phyloP scores from a whole-genome alignment of 108 stramenopile genomes.

The Fistulifera solaris region DNA sequence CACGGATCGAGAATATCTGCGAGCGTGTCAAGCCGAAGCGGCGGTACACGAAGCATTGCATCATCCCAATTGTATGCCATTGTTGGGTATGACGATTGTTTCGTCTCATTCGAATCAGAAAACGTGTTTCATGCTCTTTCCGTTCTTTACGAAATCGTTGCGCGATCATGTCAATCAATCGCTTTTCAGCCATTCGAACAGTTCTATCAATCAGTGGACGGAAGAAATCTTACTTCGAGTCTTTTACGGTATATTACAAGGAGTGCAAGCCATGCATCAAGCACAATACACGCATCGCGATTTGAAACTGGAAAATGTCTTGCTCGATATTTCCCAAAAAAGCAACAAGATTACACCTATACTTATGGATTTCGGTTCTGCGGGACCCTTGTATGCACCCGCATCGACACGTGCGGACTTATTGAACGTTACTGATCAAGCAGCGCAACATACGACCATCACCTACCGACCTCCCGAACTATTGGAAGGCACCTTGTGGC shows the following conservation, averaged over 20 bases:
- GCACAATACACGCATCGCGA: conserved; percentile 64
- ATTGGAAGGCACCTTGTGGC: conserved; percentile 62
- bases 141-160: conserved; percentile 41
- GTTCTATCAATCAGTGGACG: conserved; percentile 9
- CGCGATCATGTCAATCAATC: conserved; percentile 50
- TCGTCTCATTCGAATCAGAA: conserved; percentile 4
- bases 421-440: conserved; percentile 35
- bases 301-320: conserved; percentile 72
- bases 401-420: conserved; percentile 11
- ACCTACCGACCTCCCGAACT: conserved; percentile 81
- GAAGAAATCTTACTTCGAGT: conserved; percentile 34
- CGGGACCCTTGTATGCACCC: conserved; percentile 31
- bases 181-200: not conserved
- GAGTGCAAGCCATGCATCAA: conserved; percentile 49
- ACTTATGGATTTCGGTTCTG: conserved; percentile 61
- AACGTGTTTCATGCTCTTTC: conserved; percentile 80
- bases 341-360: conserved; percentile 6
- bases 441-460: conserved; percentile 59
- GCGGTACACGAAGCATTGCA: conserved; percentile 44
- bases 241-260: conserved; percentile 43
- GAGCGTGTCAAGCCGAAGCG: conserved; percentile 56
- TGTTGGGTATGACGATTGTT: conserved; percentile 22
- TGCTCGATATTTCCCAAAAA: conserved; percentile 18
- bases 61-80: conserved; percentile 26
- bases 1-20: conserved; percentile 39